A percentile compares a stretch with the other conserved stretches of the same genome.
phyloP scores from a whole-genome alignment of 148 eudicot genomes.

The Vaccinium macrocarpon region DNA sequence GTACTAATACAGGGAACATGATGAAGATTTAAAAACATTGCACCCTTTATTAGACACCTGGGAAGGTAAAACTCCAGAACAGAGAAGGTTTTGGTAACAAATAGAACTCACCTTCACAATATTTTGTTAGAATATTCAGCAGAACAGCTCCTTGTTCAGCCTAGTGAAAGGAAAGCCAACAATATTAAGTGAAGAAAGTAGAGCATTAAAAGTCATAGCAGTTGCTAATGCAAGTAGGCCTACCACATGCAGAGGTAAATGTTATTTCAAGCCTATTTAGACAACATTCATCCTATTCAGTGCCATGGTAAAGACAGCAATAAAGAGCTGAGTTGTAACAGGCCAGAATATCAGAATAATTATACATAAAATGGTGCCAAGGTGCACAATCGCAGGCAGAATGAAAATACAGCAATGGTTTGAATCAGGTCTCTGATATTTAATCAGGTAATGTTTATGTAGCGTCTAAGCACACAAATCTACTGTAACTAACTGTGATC shows the following conservation, averaged over 20 bases:
- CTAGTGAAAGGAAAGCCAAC: slow-evolving; percentile 17
- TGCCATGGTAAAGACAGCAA: background rate
- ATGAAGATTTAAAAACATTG: background rate
- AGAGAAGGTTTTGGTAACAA: background rate
- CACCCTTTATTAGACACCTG: background rate
- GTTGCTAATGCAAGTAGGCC: background rate
- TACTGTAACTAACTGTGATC: background rate
- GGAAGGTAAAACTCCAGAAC: background rate
- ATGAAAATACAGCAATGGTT: background rate
- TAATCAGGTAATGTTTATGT: background rate
- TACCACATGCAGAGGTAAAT: background rate
- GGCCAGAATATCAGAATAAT: background rate
- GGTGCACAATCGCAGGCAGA: background rate
- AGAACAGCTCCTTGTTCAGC: slow-evolving; percentile 26
- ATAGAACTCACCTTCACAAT: slow-evolving; percentile 32
- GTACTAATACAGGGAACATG: background rate
- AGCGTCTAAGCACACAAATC: background rate
- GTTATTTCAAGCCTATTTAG: background rate
- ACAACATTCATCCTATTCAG: background rate
- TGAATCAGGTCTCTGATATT: background rate
- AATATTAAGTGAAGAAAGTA: background rate
- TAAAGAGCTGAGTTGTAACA: background rate
- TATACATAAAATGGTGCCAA: background rate
- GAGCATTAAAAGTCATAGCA: background rate
- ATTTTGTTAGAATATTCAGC: slow-evolving; percentile 29